Percentiles rank a stretch among this genome's conserved stretches.
phyloP scores from a whole-genome alignment of 23 red algal species.

The Gracilaria caudata region DNA sequence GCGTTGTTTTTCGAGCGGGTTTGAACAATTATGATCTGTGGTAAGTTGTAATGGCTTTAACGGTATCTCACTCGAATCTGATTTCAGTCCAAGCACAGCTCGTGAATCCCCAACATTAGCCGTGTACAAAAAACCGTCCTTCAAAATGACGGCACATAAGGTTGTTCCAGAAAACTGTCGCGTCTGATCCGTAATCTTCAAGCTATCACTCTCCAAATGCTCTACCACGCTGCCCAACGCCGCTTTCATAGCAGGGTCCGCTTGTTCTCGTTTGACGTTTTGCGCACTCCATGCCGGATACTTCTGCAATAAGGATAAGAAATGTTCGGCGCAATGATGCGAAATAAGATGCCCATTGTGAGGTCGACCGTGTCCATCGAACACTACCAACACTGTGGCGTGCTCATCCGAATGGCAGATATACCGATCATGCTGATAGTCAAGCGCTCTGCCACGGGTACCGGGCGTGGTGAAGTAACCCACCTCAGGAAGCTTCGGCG shows the following conservation, averaged over 20 bases:
- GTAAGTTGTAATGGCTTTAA: conserved; percentile 24
- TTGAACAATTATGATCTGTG: conserved; percentile 41
- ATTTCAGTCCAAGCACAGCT: conserved; percentile 22
- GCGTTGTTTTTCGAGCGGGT: neutral
- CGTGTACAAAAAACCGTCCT: conserved; percentile 28
- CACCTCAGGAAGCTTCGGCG: neutral
- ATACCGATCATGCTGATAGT: conserved; percentile 41
- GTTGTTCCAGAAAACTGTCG: conserved; percentile 33
- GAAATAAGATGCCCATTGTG: conserved; percentile 30
- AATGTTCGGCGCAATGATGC: conserved; percentile 14
- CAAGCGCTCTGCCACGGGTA: neutral
- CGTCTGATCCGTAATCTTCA: neutral
- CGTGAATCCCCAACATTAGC: conserved; percentile 52
- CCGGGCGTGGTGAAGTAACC: neutral
- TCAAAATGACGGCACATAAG: conserved; percentile 15
- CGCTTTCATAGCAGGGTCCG: conserved; percentile 22
- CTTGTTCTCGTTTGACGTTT: neutral
- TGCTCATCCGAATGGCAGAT: neutral
- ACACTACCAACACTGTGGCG: conserved; percentile 32
- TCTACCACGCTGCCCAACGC: neutral
- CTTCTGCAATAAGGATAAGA: conserved; percentile 13
- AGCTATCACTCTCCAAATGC: conserved; percentile 20
- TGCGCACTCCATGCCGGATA: conserved; percentile 16
- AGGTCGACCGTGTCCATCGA: conserved; percentile 34
- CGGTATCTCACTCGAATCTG: neutral